Conservation (phyloP, 108 stramenopile genomes). For the Fistulifera solaris region DNA sequence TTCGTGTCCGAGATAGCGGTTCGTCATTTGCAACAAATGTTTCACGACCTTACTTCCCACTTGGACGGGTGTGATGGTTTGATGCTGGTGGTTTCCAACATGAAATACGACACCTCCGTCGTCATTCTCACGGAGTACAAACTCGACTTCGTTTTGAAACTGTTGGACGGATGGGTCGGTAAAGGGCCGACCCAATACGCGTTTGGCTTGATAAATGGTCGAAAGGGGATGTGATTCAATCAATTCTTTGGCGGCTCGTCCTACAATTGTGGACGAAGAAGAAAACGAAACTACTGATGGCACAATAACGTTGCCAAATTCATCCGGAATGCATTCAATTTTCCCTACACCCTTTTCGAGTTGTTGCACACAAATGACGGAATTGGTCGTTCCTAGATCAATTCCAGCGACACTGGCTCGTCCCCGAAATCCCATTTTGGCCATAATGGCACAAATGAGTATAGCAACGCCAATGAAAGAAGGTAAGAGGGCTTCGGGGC, state of each 20-base stretch:
- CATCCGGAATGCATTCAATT: constrained; percentile 71
- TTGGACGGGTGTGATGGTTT: constrained; percentile 46
- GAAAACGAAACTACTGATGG: constrained; percentile 79
- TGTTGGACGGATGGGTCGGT: constrained; percentile 41
- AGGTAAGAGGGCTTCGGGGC: constrained; percentile 67
- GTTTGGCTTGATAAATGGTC: constrained; percentile 81
- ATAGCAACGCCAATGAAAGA: constrained; percentile 59
- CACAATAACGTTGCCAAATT: constrained; percentile 51
- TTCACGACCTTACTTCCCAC: constrained; percentile 70
- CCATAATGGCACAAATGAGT: constrained; percentile 56
- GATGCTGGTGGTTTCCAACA: constrained; percentile 16
- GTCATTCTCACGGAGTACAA: constrained; percentile 8
- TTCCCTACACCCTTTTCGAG: constrained; percentile 63
- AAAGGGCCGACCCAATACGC: constrained; percentile 54
- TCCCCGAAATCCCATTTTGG: constrained; percentile 78
- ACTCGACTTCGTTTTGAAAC: constrained; percentile 65
- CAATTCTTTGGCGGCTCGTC: constrained; percentile 55
- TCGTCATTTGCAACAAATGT: constrained; percentile 61
- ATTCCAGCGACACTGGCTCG: constrained; percentile 74
- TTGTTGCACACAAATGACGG: constrained; percentile 76
- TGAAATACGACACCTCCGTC: constrained; percentile 26
- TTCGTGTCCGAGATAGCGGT: constrained; percentile 73
- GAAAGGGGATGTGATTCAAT: constrained; percentile 80
- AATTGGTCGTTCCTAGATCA: constrained; percentile 83
- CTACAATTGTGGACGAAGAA: constrained; percentile 63